A percentile compares a stretch with the other conserved stretches of the same genome.
phyloP scores from a whole-genome alignment of 495 filamentous ascomycete genomes.

The Penicillium turbatum region DNA sequence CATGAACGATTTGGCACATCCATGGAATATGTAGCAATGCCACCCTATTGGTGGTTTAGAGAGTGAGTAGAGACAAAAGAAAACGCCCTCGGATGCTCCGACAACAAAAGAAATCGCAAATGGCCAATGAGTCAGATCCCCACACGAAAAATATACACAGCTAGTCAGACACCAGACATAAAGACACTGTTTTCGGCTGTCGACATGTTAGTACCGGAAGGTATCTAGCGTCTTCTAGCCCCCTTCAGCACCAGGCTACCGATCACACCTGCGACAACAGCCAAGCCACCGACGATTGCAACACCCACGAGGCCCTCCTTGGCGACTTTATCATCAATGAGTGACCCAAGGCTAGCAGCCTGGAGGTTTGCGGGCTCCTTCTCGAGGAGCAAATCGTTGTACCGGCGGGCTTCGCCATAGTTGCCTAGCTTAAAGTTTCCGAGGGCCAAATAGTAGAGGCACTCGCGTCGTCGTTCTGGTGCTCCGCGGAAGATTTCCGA shows the following conservation, averaged over 20 bases:
- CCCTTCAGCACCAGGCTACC: constrained; percentile 79
- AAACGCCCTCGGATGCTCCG: constrained; percentile 4
- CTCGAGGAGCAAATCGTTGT: constrained; percentile 88
- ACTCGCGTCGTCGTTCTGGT: constrained; percentile 89
- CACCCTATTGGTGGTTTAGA: background rate
- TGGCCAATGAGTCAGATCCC: constrained; percentile 3
- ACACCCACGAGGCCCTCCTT: constrained; percentile 92
- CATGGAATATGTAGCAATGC: background rate
- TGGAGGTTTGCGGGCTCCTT: constrained; percentile 88
- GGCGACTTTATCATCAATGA: constrained; percentile 95
- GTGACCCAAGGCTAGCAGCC: constrained; percentile 70
- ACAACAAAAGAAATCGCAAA: constrained; percentile 3
- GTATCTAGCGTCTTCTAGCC: constrained; percentile 49
- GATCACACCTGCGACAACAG: constrained; percentile 88
- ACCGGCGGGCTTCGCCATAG: constrained; percentile 87
- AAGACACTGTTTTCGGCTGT: constrained; percentile 10
- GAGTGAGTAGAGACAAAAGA: background rate
- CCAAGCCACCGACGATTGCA: constrained; percentile 92
- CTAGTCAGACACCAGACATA: constrained; percentile 3
- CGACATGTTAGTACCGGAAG: constrained; percentile 19
- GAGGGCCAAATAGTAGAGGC: constrained; percentile 93
- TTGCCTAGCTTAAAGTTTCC: constrained; percentile 98
- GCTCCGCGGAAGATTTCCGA: constrained; percentile 95
- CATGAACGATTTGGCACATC: background rate
- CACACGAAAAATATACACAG: constrained; percentile 4